These are phyloP conservation scores for Conticribra weissflogii DNA, from an alignment of 108 stramenopile genomes.

Conservation along the genomic window DNA sequence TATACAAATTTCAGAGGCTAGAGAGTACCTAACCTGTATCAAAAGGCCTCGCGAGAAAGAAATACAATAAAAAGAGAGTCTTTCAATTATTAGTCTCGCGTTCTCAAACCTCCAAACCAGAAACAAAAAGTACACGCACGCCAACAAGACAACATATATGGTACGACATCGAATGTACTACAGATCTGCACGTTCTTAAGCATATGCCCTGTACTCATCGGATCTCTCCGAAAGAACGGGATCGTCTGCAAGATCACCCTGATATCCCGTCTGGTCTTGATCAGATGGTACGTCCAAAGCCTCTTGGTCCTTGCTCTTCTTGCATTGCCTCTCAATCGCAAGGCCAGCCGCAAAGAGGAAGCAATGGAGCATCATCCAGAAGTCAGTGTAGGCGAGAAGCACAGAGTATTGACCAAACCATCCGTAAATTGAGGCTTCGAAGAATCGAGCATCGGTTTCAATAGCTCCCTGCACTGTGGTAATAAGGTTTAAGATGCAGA, in stretches of 20 bases:
- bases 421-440: slow-evolving; percentile 53
- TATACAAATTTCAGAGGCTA: too few species aligned
- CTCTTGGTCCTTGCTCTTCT: slow-evolving; percentile 2
- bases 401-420: slow-evolving; percentile 67
- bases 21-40: too few species aligned
- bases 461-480: slow-evolving; percentile 56
- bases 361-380: slow-evolving; percentile 51
- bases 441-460: slow-evolving; percentile 46
- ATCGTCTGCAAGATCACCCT: background rate
- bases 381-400: slow-evolving; percentile 61
- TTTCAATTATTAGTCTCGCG: too few species aligned
- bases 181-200: background rate
- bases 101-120: too few species aligned
- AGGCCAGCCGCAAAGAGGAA: slow-evolving; percentile 23
- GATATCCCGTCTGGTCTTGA: background rate
- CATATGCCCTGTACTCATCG: background rate
- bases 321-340: slow-evolving; percentile 12
- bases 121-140: too few species aligned
- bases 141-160: too few species aligned
- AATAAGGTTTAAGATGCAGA: slow-evolving; percentile 57
- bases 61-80: too few species aligned
- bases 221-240: background rate
- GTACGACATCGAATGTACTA: too few species aligned
- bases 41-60: too few species aligned
- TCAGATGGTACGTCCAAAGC: background rate